Base-by-base conservation (phyloP, 2,329 filamentous ascomycete species). In the Fusarium algeriense region DNA sequence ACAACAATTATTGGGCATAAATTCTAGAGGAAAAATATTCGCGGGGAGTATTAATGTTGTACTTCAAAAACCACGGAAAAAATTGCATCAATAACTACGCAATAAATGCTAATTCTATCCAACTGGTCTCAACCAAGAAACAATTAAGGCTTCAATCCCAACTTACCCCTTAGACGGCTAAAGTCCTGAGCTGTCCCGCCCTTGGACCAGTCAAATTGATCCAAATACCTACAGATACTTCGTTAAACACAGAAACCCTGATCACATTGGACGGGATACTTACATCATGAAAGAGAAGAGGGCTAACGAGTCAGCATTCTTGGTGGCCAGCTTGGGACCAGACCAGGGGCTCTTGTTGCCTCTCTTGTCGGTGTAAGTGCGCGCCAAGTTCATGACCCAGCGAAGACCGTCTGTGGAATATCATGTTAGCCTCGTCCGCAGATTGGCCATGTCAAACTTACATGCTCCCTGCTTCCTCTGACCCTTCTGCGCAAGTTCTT, bases 221-320 rank as follows among this genome's bases (percentile, higher is more conserved):
- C 43, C 1, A 49, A 7, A 1, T 57, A 57, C 54, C 54, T 57
- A 30, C 5, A 14, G 13, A 14, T 8, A 1, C 1, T 9, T 7
- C 0, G 7, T 54, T 43, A 54, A 15, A 23, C 17, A 32, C 2
- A 1, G 10, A 1, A 9, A 10, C 0, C 3, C 17, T 9, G 3
- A 2, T 1, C 0, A 6, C 3, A 6, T 5, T 2, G 8, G n/a
- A 1, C 3, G 4, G 5, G 13, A 12, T 1, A 54, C 57, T 54
- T 40, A 64, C 61, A 64, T 64, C 61, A 64, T 64, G 11, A 43
- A 26, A 0, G 61, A 64, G 19, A 64, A 64, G 28, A 64, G 12
- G 15, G 50, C 50, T 7, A 64, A 17, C 0, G 60, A 64, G 6
- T 64, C 61, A 13, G 61, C 61, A 9, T 64, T 64, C 13, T 20